A percentile compares a stretch with the other conserved stretches of the same genome.
Conservation (phyloP, 2,329 filamentous ascomycete genomes). For the Ophidiomyces ophidiicola region DNA sequence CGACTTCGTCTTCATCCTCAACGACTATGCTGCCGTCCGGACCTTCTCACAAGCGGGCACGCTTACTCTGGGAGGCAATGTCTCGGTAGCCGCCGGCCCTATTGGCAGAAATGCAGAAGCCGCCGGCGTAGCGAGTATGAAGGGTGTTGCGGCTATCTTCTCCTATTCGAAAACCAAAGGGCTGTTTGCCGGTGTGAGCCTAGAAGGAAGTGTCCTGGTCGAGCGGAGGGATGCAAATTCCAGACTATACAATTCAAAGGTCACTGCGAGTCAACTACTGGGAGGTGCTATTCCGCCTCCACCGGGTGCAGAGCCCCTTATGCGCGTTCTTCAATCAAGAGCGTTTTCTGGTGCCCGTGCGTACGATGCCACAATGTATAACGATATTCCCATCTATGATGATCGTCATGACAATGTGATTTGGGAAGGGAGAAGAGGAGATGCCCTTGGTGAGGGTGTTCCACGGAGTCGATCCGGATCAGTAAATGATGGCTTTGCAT, state of each 20-base stretch:
- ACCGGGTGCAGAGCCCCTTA: constrained; percentile 68
- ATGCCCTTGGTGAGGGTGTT: constrained; percentile 56
- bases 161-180: constrained; percentile 98
- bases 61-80: constrained; percentile 87
- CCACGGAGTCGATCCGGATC: constrained; percentile 43
- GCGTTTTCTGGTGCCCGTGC: constrained; percentile 59
- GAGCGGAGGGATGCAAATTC: constrained; percentile 95
- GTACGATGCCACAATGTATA: constrained; percentile 64
- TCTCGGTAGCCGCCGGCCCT: constrained; percentile 86
- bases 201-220: constrained; percentile 86
- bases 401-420: constrained; percentile 68
- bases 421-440: constrained; percentile 65
- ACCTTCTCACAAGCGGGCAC: constrained; percentile 89
- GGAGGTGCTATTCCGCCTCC: constrained; percentile 66
- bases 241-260: constrained; percentile 76
- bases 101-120: constrained; percentile 92
- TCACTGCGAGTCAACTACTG: constrained; percentile 71
- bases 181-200: constrained; percentile 83
- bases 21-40: constrained; percentile 77
- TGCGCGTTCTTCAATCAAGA: constrained; percentile 72
- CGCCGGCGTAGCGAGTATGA: constrained; percentile 81
- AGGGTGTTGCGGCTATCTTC: constrained; percentile 82
- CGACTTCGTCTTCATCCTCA: constrained; percentile 91
- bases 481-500: constrained; percentile 43
- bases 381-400: constrained; percentile 83